Conservation (phyloP, 2,329 filamentous ascomycete genomes). For the Nigrospora osmanthi region DNA sequence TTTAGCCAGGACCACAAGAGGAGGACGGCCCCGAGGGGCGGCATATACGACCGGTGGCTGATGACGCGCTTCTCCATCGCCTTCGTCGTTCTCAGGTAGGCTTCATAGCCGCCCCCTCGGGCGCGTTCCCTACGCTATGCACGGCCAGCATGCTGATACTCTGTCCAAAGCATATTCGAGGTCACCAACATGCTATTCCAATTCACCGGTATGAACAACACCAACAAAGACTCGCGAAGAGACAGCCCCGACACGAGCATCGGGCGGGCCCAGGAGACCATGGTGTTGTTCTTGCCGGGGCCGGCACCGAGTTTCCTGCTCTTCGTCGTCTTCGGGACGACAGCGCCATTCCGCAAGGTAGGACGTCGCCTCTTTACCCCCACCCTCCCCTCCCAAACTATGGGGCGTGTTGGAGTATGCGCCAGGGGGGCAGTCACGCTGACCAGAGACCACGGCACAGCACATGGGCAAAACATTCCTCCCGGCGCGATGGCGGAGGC, state of each 20-base stretch:
- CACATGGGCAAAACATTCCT: slow-evolving; percentile 15
- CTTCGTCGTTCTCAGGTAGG: slow-evolving; percentile 31
- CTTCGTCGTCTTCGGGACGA: slow-evolving; percentile 34
- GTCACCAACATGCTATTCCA: slow-evolving; percentile 17
- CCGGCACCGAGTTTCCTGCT: slow-evolving; percentile 25
- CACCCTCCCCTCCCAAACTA: no score
- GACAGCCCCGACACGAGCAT: slow-evolving; percentile 23
- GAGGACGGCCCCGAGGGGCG: slow-evolving; percentile 5
- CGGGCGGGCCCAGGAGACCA: slow-evolving; percentile 20
- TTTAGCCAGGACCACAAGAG: slow-evolving; percentile 5
- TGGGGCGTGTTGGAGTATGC: no score
- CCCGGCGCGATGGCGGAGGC: slow-evolving; percentile 8
- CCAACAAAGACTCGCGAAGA: slow-evolving; percentile 14
- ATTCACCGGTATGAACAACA: slow-evolving; percentile 20
- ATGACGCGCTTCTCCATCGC: slow-evolving; percentile 35
- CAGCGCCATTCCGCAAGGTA: slow-evolving; percentile 21
- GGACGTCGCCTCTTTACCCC: no score
- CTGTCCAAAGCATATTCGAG: slow-evolving; percentile 24
- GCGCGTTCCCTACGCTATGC: no score
- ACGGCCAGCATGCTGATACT: no score
- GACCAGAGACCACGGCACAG: neutral
- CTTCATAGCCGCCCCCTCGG: no score
- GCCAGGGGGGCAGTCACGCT: no score
- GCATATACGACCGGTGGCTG: slow-evolving; percentile 37
- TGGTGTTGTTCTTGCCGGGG: slow-evolving; percentile 28